A percentile compares a stretch with the other conserved stretches of the same genome.
Conservation (phyloP, 768 basidiomycete species). For the Pleurotus tuber-regium region DNA sequence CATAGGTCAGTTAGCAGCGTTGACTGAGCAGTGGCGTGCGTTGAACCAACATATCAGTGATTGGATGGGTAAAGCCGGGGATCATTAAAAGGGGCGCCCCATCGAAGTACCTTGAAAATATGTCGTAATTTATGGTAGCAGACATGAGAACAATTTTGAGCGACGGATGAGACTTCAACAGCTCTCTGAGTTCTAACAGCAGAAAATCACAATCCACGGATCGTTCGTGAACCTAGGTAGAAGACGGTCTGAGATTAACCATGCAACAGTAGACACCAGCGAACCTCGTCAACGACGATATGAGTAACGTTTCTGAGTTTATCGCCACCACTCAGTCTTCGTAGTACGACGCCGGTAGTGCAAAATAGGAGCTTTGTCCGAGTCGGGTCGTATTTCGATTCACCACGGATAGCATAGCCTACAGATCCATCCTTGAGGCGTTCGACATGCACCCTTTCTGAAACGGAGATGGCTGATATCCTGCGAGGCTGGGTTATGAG, state of each 20-base stretch:
- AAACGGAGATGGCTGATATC: constrained; percentile 86
- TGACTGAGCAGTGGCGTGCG: not conserved
- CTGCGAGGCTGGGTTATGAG: constrained; percentile 89
- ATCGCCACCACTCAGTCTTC: constrained; percentile 75
- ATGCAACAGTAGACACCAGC: constrained; percentile 6
- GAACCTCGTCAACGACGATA: constrained; percentile 87
- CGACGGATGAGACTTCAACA: constrained; percentile 57
- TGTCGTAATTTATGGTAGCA: constrained; percentile 90
- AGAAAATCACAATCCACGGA: constrained; percentile 90
- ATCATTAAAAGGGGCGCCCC: constrained; percentile 81
- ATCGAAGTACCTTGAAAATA: constrained; percentile 80
- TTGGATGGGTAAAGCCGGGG: constrained; percentile 79
- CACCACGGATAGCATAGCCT: constrained; percentile 89
- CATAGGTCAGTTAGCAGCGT: constrained; percentile 1
- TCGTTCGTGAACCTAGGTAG: constrained; percentile 79
- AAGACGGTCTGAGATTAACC: not conserved
- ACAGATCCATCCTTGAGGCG: constrained; percentile 73
- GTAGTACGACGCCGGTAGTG: constrained; percentile 90
- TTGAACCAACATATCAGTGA: constrained; percentile 63
- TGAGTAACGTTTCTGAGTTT: constrained; percentile 71
- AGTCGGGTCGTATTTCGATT: constrained; percentile 56
- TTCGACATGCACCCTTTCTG: constrained; percentile 83
- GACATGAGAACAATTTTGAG: constrained; percentile 91
- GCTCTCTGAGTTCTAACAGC: constrained; percentile 77
- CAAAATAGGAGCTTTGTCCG: constrained; percentile 83